Base-by-base conservation (phyloP, 2,329 filamentous ascomycete genomes). In the Neurospora sp. region DNA sequence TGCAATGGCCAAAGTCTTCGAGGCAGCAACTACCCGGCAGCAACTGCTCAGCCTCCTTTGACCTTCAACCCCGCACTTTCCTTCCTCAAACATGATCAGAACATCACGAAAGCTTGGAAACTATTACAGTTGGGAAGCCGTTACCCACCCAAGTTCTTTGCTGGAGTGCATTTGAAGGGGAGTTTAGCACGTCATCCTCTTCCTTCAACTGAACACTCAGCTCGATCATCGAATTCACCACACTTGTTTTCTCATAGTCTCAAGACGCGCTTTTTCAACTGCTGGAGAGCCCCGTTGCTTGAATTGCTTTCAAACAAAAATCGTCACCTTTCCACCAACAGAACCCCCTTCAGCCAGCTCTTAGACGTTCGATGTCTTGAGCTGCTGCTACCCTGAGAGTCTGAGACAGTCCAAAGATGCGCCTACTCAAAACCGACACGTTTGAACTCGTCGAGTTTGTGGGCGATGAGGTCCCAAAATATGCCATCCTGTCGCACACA, bases 401-500 rank as follows among this genome's bases (percentile, higher is more conserved):
- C 0, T 5, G 3, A 19, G 19, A 52, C 43, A 33, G 23, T 9
- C 23, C 46, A 2, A 58, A 58, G 3, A 73, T 73, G 72, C 67
- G 72, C 66, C 68, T 73, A n/a, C 42, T 73, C 36, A 68, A 58
- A 2, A 70, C 70, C 19, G 68, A 73, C 58, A 71, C 72, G 40
- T 66, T 73, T 8, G 68, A 70, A 42, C 68, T 73, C 7, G 28
- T 68, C 38, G 72, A 73, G 68, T 71, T 73, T 46, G 38, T 70
- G 17, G 70, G 70, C 2, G 46, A 58, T 4, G 13, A 4, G 0
- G 1, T 58, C 1, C 46, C 46, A 33, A 33, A 58, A 10, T 73
- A 73, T 33, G 68, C 69, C 43, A 72, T 73, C 67, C 52, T 73
- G 11, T 73, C 70, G 13, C 70, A 73, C 33, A 71, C 68, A 23